Evolutionary conservation across 2,329 filamentous ascomycete species (phyloP), one percentile per base, ranked within the genome.

Genomic region (Lasiodiplodia sp.): DNA sequence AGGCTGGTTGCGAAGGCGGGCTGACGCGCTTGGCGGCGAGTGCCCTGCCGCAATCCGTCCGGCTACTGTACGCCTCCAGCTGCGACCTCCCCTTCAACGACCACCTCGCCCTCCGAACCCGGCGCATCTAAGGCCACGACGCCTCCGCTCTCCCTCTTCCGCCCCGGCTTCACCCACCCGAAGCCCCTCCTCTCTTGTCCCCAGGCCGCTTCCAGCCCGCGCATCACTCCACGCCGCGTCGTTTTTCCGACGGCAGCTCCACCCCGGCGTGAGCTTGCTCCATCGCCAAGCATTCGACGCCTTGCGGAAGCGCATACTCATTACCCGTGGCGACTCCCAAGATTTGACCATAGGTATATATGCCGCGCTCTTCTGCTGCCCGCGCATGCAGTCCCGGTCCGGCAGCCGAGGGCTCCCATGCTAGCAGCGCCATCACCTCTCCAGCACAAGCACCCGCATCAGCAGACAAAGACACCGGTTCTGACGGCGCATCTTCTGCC

Each of bases 261-360:
- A 47, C 51, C 49, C 68, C 77, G 75, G 76, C 77, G 73, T 74
- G 73, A 73, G 70, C 71, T 64, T 47, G 44, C 60, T 72, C 72
- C 70, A 57, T 71, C 67, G 73, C 72, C 73, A 69, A 72, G 73
- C 75, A 75, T 73, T 75, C 71, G 72, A 75, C 77, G 73, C 75
- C 74, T 78, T 78, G 76, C 78, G 77, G 79, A 80, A 80, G 78
- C 79, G 79, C 78, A 73, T 64, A 78, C 76, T 78, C 52, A 64
- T 69, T 69, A 71, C 71, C 72, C 75, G 79, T 80, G 79, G 79
- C 79, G 77, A 77, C 72, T 72, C 74, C 73, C 74, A 76, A 73
- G 68, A 75, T 75, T 75, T 80, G 78, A 80, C 76, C 69, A 55
- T 76, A 81, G 79, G 79, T 81, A 77, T 74, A 72, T 78, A 76